Evolutionary conservation across 2,329 filamentous ascomycete genomes (phyloP).

Genomic region (Colletotrichum filicis): DNA sequence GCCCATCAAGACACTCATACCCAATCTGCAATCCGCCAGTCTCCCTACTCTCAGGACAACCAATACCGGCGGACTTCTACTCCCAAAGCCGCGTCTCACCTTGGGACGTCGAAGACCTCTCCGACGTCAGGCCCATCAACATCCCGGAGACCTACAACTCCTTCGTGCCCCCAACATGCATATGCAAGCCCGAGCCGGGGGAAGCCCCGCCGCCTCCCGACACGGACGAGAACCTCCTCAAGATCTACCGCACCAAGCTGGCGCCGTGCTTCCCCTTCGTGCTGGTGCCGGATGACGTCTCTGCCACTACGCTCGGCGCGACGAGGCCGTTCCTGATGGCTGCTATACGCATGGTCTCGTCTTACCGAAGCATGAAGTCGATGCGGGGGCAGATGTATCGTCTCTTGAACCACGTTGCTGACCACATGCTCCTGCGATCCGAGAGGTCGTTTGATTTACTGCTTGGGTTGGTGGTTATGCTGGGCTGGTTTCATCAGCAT

Average conservation of each 20-base stretch:
- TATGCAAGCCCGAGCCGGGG: slow-evolving; percentile 55
- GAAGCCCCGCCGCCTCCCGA: slow-evolving; percentile 53
- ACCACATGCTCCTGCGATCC: slow-evolving; percentile 60
- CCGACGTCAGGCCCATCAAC: slow-evolving; percentile 40
- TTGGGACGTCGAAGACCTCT: slow-evolving; percentile 24
- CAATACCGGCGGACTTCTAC: background rate
- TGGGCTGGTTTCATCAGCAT: slow-evolving; percentile 65
- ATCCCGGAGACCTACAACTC: slow-evolving; percentile 58
- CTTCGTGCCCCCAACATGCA: slow-evolving; percentile 57
- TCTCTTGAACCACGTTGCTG: slow-evolving; percentile 57
- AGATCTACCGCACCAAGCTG: slow-evolving; percentile 55
- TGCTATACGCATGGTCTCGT: slow-evolving; percentile 61
- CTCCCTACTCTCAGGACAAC: background rate
- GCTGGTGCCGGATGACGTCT: slow-evolving; percentile 49
- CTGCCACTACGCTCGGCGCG: slow-evolving; percentile 49
- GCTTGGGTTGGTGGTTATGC: slow-evolving; percentile 58
- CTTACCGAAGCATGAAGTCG: slow-evolving; percentile 56
- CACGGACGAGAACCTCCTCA: slow-evolving; percentile 57
- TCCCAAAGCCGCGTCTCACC: slow-evolving; percentile 12
- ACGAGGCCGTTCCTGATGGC: slow-evolving; percentile 60
- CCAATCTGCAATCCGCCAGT: background rate
- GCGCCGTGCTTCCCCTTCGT: slow-evolving; percentile 60
- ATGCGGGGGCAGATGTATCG: slow-evolving; percentile 62
- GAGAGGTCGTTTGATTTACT: slow-evolving; percentile 62
- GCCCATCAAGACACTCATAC: background rate